Percentiles rank a stretch among this genome's conserved stretches.
These are phyloP conservation scores for Scedosporium apiospermum DNA, from an alignment of 2,329 filamentous ascomycete genomes.

Conservation along the genomic window DNA sequence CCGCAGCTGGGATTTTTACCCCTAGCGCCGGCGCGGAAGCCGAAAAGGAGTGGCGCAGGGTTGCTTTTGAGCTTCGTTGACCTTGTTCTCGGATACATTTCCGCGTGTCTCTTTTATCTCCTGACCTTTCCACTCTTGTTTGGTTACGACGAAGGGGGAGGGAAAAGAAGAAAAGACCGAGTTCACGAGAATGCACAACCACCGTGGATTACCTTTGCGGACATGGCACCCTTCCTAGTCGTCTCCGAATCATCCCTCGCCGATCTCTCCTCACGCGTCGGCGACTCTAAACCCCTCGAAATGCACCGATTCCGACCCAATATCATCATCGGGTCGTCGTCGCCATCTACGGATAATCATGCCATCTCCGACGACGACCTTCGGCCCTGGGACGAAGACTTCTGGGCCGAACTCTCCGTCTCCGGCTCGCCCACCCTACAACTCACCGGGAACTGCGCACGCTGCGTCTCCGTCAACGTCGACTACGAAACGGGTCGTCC, in stretches of 20 bases:
- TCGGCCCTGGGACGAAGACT: constrained; percentile 59
- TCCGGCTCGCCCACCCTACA: constrained; percentile 29
- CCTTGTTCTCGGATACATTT: background rate
- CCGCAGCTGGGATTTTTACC: constrained; percentile 48
- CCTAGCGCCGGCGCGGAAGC: background rate
- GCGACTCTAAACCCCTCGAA: constrained; percentile 29
- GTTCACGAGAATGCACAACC: constrained; percentile 11
- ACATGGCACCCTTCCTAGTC: constrained; percentile 67
- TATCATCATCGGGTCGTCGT: constrained; percentile 36
- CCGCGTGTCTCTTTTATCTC: background rate
- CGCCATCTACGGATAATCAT: constrained; percentile 27
- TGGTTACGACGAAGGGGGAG: background rate
- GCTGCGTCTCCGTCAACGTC: constrained; percentile 62
- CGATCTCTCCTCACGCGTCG: constrained; percentile 51
- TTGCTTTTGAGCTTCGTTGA: background rate
- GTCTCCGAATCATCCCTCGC: constrained; percentile 60
- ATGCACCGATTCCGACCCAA: constrained; percentile 66
- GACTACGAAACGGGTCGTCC: constrained; percentile 57
- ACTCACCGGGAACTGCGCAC: constrained; percentile 60
- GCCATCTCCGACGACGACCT: constrained; percentile 12
- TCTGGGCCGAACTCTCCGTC: constrained; percentile 54
- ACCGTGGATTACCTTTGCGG: constrained; percentile 58
- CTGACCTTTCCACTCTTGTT: background rate
- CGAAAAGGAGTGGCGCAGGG: background rate
- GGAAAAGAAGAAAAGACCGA: background rate